A percentile compares a stretch with the other conserved stretches of the same genome.
These are phyloP conservation scores for Pistacia vera DNA, from an alignment of 345 rosid species.

Conservation along the genomic window DNA sequence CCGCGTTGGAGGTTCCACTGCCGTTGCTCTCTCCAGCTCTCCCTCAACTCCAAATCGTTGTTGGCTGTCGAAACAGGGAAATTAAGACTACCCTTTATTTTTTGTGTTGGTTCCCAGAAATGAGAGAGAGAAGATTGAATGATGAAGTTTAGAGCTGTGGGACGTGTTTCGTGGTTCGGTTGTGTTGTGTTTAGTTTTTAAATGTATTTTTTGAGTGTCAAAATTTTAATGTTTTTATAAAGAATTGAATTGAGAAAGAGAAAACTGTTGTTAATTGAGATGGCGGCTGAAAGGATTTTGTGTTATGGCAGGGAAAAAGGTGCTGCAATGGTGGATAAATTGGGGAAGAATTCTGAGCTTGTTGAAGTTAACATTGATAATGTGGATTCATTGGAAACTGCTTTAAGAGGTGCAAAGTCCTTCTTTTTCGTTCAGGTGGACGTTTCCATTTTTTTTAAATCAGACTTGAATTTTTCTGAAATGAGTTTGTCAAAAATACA, in stretches of 20 bases:
- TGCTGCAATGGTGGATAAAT: constrained; percentile 65
- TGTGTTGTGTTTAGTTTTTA: background rate
- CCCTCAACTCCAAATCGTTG: constrained; percentile 57
- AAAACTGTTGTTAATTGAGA: too few relatives aligned
- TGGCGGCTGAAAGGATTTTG: background rate
- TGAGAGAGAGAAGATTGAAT: background rate
- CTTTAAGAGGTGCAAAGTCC: too few relatives aligned
- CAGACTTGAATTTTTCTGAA: too few relatives aligned
- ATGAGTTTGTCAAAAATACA: too few relatives aligned
- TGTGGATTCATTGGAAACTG: background rate
- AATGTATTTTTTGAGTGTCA: too few relatives aligned
- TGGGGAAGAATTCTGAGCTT: constrained; percentile 78
- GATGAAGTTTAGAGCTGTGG: background rate
- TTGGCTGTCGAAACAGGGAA: constrained; percentile 81
- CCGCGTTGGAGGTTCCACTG: constrained; percentile 97
- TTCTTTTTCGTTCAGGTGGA: too few relatives aligned
- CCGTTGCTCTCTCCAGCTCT: constrained; percentile 65
- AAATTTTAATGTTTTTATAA: background rate
- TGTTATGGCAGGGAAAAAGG: constrained; percentile 66
- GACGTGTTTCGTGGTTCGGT: too few relatives aligned
- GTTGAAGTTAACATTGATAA: constrained; percentile 61
- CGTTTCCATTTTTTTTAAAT: too few relatives aligned
- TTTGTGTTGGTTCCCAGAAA: background rate
- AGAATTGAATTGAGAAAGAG: too few relatives aligned
- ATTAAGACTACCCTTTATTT: background rate